These are phyloP conservation scores for Macrocybe sp. DNA, from an alignment of 1,284 basidiomycete genomes.

Conservation along the genomic window DNA sequence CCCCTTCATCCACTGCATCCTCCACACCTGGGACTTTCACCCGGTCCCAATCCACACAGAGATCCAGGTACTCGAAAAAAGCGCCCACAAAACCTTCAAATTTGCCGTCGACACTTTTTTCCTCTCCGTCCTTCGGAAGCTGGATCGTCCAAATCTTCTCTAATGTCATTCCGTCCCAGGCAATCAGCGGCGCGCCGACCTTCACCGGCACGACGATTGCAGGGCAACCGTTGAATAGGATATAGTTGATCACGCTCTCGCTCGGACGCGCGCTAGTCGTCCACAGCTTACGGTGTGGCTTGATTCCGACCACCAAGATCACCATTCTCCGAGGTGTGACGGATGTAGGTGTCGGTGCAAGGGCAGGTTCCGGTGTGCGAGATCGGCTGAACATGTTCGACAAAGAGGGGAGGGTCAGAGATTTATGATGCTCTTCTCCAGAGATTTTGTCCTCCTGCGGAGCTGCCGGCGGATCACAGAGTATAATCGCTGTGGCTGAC, in stretches of 20 bases:
- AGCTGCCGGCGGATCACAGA: slow-evolving; percentile 31
- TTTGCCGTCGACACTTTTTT: slow-evolving; percentile 28
- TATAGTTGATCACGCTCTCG: slow-evolving; percentile 60
- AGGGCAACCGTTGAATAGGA: slow-evolving; percentile 57
- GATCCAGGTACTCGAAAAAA: slow-evolving; percentile 52
- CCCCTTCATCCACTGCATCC: slow-evolving; percentile 10
- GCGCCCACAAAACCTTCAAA: slow-evolving; percentile 51
- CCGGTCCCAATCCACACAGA: slow-evolving; percentile 60
- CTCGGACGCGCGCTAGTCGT: slow-evolving; percentile 50
- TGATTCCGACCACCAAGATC: slow-evolving; percentile 49
- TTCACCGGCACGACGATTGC: slow-evolving; percentile 55
- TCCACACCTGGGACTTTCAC: slow-evolving; percentile 27
- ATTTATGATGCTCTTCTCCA: slow-evolving; percentile 13
- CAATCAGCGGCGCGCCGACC: slow-evolving; percentile 52
- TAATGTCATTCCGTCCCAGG: slow-evolving; percentile 58
- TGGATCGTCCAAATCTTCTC: slow-evolving; percentile 50
- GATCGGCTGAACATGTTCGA: slow-evolving; percentile 42
- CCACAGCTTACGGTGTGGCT: slow-evolving; percentile 57
- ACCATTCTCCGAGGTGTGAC: slow-evolving; percentile 49
- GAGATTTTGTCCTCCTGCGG: slow-evolving; percentile 16
- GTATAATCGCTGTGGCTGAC: slow-evolving; percentile 44
- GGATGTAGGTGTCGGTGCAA: slow-evolving; percentile 37
- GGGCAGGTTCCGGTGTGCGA: slow-evolving; percentile 40
- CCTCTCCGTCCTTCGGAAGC: slow-evolving; percentile 33
- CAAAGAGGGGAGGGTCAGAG: slow-evolving; percentile 25